Percentiles rank a stretch among this genome's conserved stretches.
phyloP scores from a whole-genome alignment of 805 yeast genomes.

The Metschnikowia similis region DNA sequence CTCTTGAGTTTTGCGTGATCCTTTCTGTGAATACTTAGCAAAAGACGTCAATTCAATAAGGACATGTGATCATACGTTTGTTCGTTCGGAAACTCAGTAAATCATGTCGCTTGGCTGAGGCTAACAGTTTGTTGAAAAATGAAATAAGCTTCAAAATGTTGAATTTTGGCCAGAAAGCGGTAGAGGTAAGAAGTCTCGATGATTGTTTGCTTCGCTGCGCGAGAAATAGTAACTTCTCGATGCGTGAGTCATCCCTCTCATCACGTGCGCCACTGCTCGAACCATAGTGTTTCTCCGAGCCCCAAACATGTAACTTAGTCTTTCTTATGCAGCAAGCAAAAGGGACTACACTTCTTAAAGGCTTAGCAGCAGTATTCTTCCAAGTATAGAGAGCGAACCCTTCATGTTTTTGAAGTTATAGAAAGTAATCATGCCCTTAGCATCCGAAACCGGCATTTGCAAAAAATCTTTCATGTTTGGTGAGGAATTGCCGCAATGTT shows the following conservation, averaged over 20 bases:
- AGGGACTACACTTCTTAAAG: too few relatives aligned
- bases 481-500: too few relatives aligned
- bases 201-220: not conserved
- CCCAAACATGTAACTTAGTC: not conserved
- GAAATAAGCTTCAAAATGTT: constrained; percentile 2
- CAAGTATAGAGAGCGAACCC: too few relatives aligned
- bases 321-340: too few relatives aligned
- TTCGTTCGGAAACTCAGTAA: not conserved
- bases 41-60: not conserved
- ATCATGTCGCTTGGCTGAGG: not conserved
- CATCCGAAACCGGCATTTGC: not conserved
- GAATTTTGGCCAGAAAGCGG: constrained; percentile 1
- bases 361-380: too few relatives aligned
- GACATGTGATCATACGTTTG: not conserved
- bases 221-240: constrained; percentile 1
- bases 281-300: not conserved
- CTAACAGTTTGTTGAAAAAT: not conserved
- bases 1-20: constrained; percentile 5
- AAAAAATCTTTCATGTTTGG: not conserved
- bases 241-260: not conserved
- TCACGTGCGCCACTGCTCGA: not conserved
- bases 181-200: not conserved
- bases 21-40: constrained; percentile 5
- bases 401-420: not conserved
- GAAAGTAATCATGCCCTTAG: not conserved